Evolutionary conservation across 768 basidiomycete genomes (phyloP), one percentile per base, ranked within the genome.

Genomic region (Pulveroboletus frians): DNA sequence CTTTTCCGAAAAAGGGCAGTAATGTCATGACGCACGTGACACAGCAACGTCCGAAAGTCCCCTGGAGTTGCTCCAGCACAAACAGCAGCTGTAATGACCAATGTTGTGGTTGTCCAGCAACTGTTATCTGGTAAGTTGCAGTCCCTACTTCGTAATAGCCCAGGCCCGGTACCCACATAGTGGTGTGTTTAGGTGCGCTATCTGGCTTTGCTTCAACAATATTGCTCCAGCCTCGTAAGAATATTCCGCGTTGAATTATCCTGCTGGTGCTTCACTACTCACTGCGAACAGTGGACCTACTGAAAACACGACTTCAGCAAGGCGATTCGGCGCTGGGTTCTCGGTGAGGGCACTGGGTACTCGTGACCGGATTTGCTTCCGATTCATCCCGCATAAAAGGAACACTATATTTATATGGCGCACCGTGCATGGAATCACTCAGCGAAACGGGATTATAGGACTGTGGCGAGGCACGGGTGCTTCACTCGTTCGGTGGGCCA

Each of bases 241-340:
- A 9, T 2, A 29, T 26, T 7, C 2, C 36, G 15, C 38, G 4
- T 26, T 26, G 23, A 20, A 18, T 13, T 21, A 4, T 27, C 18
- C 15, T 15, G 9, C 36, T 6, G 6, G 23, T 6, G 23, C 23
- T 21, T 40, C 29, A 35, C 18, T 26, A 43, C 50, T 42, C 6
- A 49, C 13, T 17, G 4, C 15, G 31, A 15, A 15, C 38, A 91
- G 88, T 95, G 55, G 93, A 96, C 70, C 73, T 95, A 20, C 68
- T 96, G 56, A 96, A 96, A 70, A 95, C 93, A n/a, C 78, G 92
- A 40, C 62, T 93, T 56, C 92, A 94, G 64, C 91, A 93, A 67
- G 81, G 82, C 46, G 85, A 88, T 66, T 76, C 76, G 6, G 59
- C 53, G 27, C 36, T 70, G 34, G 62, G 55, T 32, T 60, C 66